phyloP scores from a whole-genome alignment of 768 basidiomycete species.

The Amyloporia xantha region DNA sequence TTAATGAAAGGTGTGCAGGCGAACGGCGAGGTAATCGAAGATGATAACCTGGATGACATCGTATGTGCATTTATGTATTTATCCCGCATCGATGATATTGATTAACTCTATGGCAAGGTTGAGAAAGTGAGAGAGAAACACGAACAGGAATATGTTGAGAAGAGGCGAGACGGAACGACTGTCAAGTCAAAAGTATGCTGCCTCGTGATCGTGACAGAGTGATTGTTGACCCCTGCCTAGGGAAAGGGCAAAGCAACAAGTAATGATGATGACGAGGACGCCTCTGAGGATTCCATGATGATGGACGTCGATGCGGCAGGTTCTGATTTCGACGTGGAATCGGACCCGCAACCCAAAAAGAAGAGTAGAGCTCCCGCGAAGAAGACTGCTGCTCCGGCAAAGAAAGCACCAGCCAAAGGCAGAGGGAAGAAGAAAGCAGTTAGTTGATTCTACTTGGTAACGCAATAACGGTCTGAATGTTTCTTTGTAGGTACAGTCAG shows the following conservation, averaged over 20 bases:
- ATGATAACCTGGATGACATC: slow-evolving; percentile 68
- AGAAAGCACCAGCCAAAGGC: slow-evolving; percentile 33
- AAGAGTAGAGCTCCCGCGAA: slow-evolving; percentile 32
- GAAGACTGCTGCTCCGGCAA: slow-evolving; percentile 25
- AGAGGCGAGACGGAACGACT: slow-evolving; percentile 26
- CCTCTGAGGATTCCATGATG: slow-evolving; percentile 63
- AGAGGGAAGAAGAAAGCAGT: slow-evolving; percentile 47
- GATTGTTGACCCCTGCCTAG: background rate
- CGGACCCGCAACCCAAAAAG: slow-evolving; percentile 42
- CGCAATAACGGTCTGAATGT: too few relatives aligned
- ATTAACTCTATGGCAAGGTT: slow-evolving; percentile 39
- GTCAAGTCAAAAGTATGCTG: slow-evolving; percentile 38
- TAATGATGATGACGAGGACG: slow-evolving; percentile 48
- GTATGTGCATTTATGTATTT: too few relatives aligned
- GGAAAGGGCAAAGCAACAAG: slow-evolving; percentile 44
- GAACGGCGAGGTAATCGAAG: slow-evolving; percentile 60
- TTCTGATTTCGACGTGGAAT: slow-evolving; percentile 51
- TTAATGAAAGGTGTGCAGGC: slow-evolving; percentile 65
- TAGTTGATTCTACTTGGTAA: slow-evolving; percentile 12
- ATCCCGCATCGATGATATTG: too few relatives aligned
- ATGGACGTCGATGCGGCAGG: slow-evolving; percentile 63
- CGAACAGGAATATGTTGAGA: slow-evolving; percentile 55
- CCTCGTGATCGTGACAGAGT: background rate
- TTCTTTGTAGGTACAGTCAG: slow-evolving; percentile 30
- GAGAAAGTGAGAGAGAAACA: slow-evolving; percentile 64